Base-by-base conservation (phyloP, 2,329 filamentous ascomycete species). In the Fusarium sulawesiense region DNA sequence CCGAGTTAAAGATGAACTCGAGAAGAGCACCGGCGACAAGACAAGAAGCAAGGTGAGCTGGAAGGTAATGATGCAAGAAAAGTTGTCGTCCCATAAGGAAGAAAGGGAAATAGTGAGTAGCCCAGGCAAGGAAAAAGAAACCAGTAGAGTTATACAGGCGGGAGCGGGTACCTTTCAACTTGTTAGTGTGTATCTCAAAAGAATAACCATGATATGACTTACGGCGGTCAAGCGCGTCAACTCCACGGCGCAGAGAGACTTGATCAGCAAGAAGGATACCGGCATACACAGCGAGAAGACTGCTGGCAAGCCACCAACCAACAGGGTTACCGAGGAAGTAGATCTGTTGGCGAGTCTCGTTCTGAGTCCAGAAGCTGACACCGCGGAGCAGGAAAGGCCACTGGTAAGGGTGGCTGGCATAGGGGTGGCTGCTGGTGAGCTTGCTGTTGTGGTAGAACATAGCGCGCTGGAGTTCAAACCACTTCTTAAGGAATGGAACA, bases 381-480 rank as follows among this genome's bases (percentile, higher is more conserved):
- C 96, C 96, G 30, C 96, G 91, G 60, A 99, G 89, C 78, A 99
- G 87, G 88, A 99, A 98, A 2, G 96, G 96, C 96, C 96, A 99
- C 78, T 97, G 93, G 83, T 97, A 96, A 9, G 96, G 96, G 79
- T 94, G 91, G 75, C 93, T 97, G 44, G 96, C 89, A 80, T 99
- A 99, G 2, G 96, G 96, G 80, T 99, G 96, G 78, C 93, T 97
- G 83, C 94, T 97, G 46, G 96, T 99, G 78, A 99, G 85, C 76
- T 97, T 95, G 81, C 94, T 98, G 87, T 99, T 99, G 86, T 99
- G 96, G 87, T 92, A 95, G 87, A 99, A 99, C 94, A 99, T 99
- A 75, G 94, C 93, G 51, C 95, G 90, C 83, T 99, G 96, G 62
- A 99, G 87, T 84, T 99, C 96, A 71, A 98, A 89, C 87, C 95